Evolutionary conservation across 805 yeast species (phyloP), one percentile per base, ranked within the genome.

Genomic region (Nakazawaea peltata): DNA sequence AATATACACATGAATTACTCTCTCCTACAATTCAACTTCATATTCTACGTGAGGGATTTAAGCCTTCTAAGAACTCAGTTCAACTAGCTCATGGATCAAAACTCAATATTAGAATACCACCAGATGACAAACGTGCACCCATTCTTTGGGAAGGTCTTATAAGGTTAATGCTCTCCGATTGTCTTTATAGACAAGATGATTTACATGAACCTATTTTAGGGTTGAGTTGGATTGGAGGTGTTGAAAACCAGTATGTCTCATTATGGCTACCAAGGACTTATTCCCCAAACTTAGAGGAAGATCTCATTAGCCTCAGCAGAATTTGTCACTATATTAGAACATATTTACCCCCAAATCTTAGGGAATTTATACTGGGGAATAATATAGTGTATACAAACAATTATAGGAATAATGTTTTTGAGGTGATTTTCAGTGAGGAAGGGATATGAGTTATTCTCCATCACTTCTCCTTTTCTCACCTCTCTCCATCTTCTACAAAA

Each of bases 181-280:
- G 5, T 12, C n/a, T 37, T 4, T 37, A 33, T 16, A 8, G 14
- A 6, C 5, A 26, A 15, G 21, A 19, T n/a, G 19, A 37, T 23
- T 9, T 37, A 10, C 41, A 33, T 22, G 41, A 37, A 17, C 41
- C 41, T 7, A 17, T 37, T 2, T 13, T 37, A 5, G 41, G 41
- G 16, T 10, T 37, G 5, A 26, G 36, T 12, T 37, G 41, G 41
- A 13, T 15, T 6, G 33, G 26, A 4, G 21, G 21, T 19, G 11
- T 19, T 5, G 13, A 14, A 9, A 14, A 19, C 4, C 19, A 28
- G 5, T n/a, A 15, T 21, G 11, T 33, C n/a, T 12, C 34, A 3
- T 19, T 37, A 5, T 37, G 36, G 33, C 29, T 37, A 15, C 14
- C 32, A 6, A 32, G 41, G 25, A 16, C 15, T 18, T 34, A 35